These are phyloP conservation scores for Protomyces gravidus DNA, from an alignment of 1,139 yeast genomes.

Conservation along the genomic window DNA sequence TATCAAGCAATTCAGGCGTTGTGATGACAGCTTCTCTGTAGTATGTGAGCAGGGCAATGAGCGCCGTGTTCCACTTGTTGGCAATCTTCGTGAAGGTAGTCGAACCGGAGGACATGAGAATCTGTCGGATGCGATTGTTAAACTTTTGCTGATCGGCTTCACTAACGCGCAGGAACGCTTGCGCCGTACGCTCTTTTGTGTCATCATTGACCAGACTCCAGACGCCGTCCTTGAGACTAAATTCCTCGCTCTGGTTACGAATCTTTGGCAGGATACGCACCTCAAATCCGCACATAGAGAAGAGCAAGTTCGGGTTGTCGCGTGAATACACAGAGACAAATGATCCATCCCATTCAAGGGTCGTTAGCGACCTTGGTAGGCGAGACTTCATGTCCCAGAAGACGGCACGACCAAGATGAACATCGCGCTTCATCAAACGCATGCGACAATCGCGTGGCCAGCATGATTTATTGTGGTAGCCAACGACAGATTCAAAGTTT, in stretches of 20 bases:
- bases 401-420: slow-evolving; percentile 83
- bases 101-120: slow-evolving; percentile 92
- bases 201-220: slow-evolving; percentile 78
- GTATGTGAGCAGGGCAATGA: slow-evolving; percentile 79
- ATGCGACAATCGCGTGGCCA: slow-evolving; percentile 94
- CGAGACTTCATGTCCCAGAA: slow-evolving; percentile 86
- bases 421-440: slow-evolving; percentile 88
- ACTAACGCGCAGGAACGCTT: slow-evolving; percentile 79
- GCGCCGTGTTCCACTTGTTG: slow-evolving; percentile 92
- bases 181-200: slow-evolving; percentile 83
- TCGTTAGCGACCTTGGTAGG: slow-evolving; percentile 68
- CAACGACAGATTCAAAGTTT: slow-evolving; percentile 76
- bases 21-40: slow-evolving; percentile 89
- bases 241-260: slow-evolving; percentile 48
- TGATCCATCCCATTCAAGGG: slow-evolving; percentile 75
- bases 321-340: slow-evolving; percentile 82
- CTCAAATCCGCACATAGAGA: slow-evolving; percentile 94
- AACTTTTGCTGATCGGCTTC: slow-evolving; percentile 74
- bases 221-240: slow-evolving; percentile 62
- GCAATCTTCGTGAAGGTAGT: slow-evolving; percentile 93
- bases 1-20: slow-evolving; percentile 72
- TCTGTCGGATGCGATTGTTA: slow-evolving; percentile 78
- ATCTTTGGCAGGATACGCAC: slow-evolving; percentile 76
- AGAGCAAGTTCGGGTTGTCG: slow-evolving; percentile 82
- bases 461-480: slow-evolving; percentile 81